Evolutionary conservation across 768 basidiomycete genomes (phyloP).

Genomic region (Termitomyces sp.): DNA sequence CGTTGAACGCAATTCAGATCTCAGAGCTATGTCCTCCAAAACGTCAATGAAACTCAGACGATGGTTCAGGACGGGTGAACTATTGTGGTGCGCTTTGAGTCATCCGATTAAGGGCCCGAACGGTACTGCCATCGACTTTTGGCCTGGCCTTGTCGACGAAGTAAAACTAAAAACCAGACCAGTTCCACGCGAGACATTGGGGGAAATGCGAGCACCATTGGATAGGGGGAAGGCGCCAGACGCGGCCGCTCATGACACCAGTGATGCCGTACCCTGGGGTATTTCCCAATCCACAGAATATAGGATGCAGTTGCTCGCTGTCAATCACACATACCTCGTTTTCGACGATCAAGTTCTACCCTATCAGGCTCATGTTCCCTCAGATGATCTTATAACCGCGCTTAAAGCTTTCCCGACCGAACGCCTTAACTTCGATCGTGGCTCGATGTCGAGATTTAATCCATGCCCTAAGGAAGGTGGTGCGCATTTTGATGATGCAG

Average conservation of each 20-base stretch:
- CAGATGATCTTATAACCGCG: constrained; percentile 45
- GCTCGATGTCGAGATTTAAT: constrained; percentile 45
- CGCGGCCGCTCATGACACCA: constrained; percentile 9
- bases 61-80: constrained; percentile 65
- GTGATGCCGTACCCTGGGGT: constrained; percentile 42
- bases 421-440: constrained; percentile 38
- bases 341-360: constrained; percentile 63
- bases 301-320: constrained; percentile 63
- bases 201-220: neutral
- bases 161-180: constrained; percentile 44
- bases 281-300: constrained; percentile 61
- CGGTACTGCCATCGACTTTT: constrained; percentile 53
- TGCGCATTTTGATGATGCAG: constrained; percentile 45
- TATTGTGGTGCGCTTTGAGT: constrained; percentile 65
- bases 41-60: constrained; percentile 44
- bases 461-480: constrained; percentile 34
- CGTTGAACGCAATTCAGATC: constrained; percentile 60
- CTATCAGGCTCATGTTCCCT: constrained; percentile 65
- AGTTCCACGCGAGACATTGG: constrained; percentile 21
- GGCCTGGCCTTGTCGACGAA: constrained; percentile 72
- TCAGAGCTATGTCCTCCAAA: constrained; percentile 51
- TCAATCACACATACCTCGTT: constrained; percentile 43
- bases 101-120: constrained; percentile 41
- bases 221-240: constrained; percentile 12
- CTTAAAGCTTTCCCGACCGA: constrained; percentile 42